Evolutionary conservation across 768 basidiomycete species (phyloP), one percentile per base, ranked within the genome.

Genomic region (Multifurca ochricompacta): DNA sequence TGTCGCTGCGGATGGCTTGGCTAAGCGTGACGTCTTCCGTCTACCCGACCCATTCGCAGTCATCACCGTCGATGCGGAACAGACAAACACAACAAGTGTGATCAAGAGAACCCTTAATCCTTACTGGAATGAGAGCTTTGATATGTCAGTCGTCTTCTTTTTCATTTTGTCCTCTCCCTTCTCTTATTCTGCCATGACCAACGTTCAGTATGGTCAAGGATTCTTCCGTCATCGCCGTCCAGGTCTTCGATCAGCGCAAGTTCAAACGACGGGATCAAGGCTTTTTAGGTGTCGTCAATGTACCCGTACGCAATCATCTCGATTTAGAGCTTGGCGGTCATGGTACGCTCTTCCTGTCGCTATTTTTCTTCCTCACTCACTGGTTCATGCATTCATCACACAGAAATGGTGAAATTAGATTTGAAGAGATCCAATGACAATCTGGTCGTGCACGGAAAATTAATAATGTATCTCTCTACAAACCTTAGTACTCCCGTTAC

Each of bases 351-450:
- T 6, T 14, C 25, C 14, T 11, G n/a, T 19, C 19, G 3, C 18
- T 32, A 30, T 41, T 25, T 25, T 34, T 13, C 3, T 32, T 16
- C 40, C 48, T 41, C n/a, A 23, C 28, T 48, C 25, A 42, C 41
- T 3, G 23, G 10, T 16, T 51, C 30, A 32, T 53, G 10, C 11
- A 2, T 4, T 43, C 27, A 23, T 31, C 31, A 27, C 31, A 27
- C 61, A 48, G 96, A 98, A 76, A 96, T 96, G 85, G 79, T 98
- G 46, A 97, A 95, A 1, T 69, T 94, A 61, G 96, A 98, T 66
- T 74, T 99, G 64, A 96, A 97, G 75, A 95, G 95, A 71, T 97
- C 94, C n/a, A 96, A 95, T 63, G 96, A 99, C 70, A 94, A 96
- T 67, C 81, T 96, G 25, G 89, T 93, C 44, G 96, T 99, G 3